Evolutionary conservation across 768 basidiomycete species (phyloP), one percentile per base, ranked within the genome.

Genomic region (Pulveroboletus frians): DNA sequence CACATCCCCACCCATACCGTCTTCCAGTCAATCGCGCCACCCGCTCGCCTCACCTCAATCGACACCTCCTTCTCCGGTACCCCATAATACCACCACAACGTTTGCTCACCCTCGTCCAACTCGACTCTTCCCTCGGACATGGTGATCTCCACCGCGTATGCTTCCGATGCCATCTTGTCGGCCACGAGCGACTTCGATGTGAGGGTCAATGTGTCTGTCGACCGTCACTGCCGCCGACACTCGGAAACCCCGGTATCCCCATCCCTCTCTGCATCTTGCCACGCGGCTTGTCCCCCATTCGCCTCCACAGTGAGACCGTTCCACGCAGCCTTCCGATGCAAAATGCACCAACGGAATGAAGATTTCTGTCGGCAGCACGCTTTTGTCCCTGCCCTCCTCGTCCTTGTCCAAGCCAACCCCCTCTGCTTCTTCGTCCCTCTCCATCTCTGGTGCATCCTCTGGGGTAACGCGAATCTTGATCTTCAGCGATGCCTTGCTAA

Each of bases 321-420:
- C 56, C 27, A 68, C 62, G 30, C 62, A 62, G 39, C 17, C 49
- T 17, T 72, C 68, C 52, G 76, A 74, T 3, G 85, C 89, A 63
- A 83, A 99, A 64, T 99, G 96, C 17, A 95, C 84, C 42, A 92
- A 74, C 5, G 96, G 96, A 1, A 98, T 65, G 64, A 79, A 99
- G 18, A 98, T 83, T 74, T 96, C 96, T 17, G 92, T 97, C n/a
- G 83, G 76, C 1, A 80, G 69, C 26, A 63, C 64, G 15, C 73
- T 43, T 36, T 23, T 5, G 5, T 23, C 23, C 23, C 23, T 23
- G 3, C 23, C 23, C 5, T 34, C 34, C 34, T n/a, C 50, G 43
- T 26, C 41, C 11, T 55, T 53, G 43, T n/a, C 41, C 8, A 20
- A 20, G 14, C 18, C n/a, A 5, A 39, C 49, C 4, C 7, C 39